Conservation (phyloP, 2,329 filamentous ascomycete species). For the Aaosphaeria arxii region DNA sequence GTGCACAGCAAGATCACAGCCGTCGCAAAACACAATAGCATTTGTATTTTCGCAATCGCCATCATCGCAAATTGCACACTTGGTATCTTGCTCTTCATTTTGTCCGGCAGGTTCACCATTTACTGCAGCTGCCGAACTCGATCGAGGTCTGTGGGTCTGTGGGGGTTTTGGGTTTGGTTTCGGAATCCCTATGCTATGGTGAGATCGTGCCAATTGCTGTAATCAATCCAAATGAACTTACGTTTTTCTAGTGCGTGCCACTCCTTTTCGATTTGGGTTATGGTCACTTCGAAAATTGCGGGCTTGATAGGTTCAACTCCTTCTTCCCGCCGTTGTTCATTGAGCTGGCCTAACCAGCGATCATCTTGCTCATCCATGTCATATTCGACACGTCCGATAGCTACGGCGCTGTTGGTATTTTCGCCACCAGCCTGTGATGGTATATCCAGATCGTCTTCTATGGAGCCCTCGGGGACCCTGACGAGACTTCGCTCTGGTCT, state of each 20-base stretch:
- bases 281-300: constrained; percentile 93
- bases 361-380: constrained; percentile 99
- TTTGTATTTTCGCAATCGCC: constrained; percentile 99
- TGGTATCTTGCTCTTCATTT: constrained; percentile 93
- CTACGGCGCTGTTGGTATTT: constrained; percentile 47
- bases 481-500: constrained; percentile 72
- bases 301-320: constrained; percentile 82
- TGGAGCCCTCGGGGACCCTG: constrained; percentile 58
- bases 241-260: constrained; percentile 95
- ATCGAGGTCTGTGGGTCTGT: constrained; percentile 87
- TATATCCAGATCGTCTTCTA: constrained; percentile 62
- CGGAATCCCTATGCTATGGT: constrained; percentile 59
- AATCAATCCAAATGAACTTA: constrained; percentile 15
- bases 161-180: constrained; percentile 96
- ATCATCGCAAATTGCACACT: constrained; percentile 96
- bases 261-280: constrained; percentile 98
- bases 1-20: constrained; percentile 94
- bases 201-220: not conserved
- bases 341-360: constrained; percentile 87
- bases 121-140: constrained; percentile 89
- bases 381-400: constrained; percentile 84
- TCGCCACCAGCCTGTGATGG: constrained; percentile 60
- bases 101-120: constrained; percentile 81
- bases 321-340: constrained; percentile 69
- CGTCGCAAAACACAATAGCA: constrained; percentile 97